Conservation (phyloP, 2,329 filamentous ascomycete species). For the Byssochlamys sp. region DNA sequence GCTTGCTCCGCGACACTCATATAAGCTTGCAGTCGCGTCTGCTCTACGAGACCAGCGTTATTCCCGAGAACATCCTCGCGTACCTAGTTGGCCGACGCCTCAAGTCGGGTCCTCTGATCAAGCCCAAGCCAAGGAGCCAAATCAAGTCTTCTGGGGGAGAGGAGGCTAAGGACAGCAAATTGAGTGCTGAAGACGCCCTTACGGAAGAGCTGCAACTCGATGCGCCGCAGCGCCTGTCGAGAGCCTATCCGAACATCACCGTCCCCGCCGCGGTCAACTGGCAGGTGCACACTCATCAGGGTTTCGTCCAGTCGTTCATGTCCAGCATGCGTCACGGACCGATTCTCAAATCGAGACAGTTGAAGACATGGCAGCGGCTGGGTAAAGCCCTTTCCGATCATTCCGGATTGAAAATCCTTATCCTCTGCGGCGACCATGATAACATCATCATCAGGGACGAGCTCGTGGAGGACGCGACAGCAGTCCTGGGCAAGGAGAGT, state of each 20-base stretch:
- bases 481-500: constrained; percentile 46
- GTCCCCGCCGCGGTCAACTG: constrained; percentile 57
- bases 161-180: constrained; percentile 23
- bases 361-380: constrained; percentile 53
- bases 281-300: constrained; percentile 58
- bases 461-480: constrained; percentile 50
- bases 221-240: constrained; percentile 40
- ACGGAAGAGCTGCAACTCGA: constrained; percentile 27
- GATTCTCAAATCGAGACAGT: constrained; percentile 49
- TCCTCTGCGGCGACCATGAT: constrained; percentile 59
- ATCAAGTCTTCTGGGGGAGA: constrained; percentile 2
- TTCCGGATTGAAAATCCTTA: constrained; percentile 44
- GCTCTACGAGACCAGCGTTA: constrained; percentile 50
- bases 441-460: constrained; percentile 58
- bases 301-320: constrained; percentile 62
- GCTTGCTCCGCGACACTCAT: constrained; percentile 59
- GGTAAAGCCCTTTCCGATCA: constrained; percentile 40
- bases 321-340: constrained; percentile 62
- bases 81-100: constrained; percentile 45
- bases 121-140: constrained; percentile 18
- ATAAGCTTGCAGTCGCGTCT: constrained; percentile 53
- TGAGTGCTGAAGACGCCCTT: constrained; percentile 33
- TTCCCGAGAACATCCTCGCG: constrained; percentile 51
- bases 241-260: constrained; percentile 43
- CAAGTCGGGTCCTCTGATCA: constrained; percentile 31